These are phyloP conservation scores for Fusarium xylarioides DNA, from an alignment of 2,329 filamentous ascomycete species.

Conservation along the genomic window DNA sequence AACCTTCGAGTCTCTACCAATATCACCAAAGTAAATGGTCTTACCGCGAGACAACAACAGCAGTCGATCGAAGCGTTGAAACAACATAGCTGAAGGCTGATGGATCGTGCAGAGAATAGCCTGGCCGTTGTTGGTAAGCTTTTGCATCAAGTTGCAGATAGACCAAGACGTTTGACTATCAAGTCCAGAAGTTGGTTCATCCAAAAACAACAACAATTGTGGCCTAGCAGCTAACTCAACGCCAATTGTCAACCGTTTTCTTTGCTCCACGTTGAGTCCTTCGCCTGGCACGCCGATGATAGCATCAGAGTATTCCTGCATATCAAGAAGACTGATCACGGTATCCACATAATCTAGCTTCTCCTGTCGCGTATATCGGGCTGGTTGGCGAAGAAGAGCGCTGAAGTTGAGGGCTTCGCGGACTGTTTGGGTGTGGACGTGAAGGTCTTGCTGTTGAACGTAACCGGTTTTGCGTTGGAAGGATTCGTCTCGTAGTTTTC, in stretches of 20 bases:
- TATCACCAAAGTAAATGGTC: slow-evolving; percentile 73
- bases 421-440: slow-evolving; percentile 81
- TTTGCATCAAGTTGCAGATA: slow-evolving; percentile 66
- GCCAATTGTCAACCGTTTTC: slow-evolving; percentile 67
- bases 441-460: slow-evolving; percentile 88
- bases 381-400: slow-evolving; percentile 81
- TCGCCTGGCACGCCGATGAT: slow-evolving; percentile 68
- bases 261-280: slow-evolving; percentile 66
- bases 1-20: slow-evolving; percentile 64
- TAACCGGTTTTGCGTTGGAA: slow-evolving; percentile 91
- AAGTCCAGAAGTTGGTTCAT: slow-evolving; percentile 67
- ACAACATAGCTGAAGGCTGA: slow-evolving; percentile 59
- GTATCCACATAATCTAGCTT: slow-evolving; percentile 86
- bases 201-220: slow-evolving; percentile 65
- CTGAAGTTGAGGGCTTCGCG: slow-evolving; percentile 85
- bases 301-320: slow-evolving; percentile 70
- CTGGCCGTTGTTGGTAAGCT: slow-evolving; percentile 62
- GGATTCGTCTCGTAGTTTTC: slow-evolving; percentile 72
- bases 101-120: slow-evolving; percentile 62
- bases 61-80: slow-evolving; percentile 64
- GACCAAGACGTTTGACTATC: slow-evolving; percentile 69
- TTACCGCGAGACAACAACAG: slow-evolving; percentile 68
- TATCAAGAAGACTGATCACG: slow-evolving; percentile 69
- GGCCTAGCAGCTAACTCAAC: slow-evolving; percentile 63
- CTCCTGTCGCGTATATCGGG: slow-evolving; percentile 70